Conservation (phyloP, 768 basidiomycete genomes). For the Rubroboletus satanas region DNA sequence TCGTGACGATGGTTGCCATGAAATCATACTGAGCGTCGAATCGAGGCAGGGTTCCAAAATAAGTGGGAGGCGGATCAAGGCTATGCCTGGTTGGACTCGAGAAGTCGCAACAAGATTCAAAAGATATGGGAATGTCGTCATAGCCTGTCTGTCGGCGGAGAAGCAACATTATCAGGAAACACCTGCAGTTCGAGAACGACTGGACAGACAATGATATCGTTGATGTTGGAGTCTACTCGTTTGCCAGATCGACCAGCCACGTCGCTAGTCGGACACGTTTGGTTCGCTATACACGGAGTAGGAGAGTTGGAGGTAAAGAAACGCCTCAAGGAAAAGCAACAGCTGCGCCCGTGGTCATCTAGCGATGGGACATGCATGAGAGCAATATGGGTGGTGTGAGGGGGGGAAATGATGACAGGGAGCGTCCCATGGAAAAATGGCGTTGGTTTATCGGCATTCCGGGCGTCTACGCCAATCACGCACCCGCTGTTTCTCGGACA, state of each 20-base stretch:
- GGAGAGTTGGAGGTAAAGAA: conserved; percentile 11
- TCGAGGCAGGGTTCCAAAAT: conserved; percentile 26
- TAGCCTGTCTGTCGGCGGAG: conserved; percentile 7
- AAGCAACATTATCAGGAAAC: background rate
- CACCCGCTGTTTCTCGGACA: conserved; percentile 13
- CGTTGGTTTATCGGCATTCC: conserved; percentile 34
- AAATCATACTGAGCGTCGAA: conserved; percentile 33
- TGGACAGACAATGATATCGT: conserved; percentile 9
- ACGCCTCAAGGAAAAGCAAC: conserved; percentile 22
- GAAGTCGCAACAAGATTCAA: conserved; percentile 44
- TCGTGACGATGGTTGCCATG: conserved; percentile 49
- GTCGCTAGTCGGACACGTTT: background rate
- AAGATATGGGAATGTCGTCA: conserved; percentile 28
- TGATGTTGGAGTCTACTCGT: background rate
- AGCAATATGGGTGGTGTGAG: background rate
- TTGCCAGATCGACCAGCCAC: conserved; percentile 2
- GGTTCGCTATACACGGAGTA: background rate
- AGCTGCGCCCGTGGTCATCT: conserved; percentile 20
- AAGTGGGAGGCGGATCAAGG: conserved; percentile 41
- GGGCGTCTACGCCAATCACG: conserved; percentile 16
- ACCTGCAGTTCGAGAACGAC: background rate
- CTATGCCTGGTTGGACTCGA: conserved; percentile 18
- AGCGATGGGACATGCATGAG: conserved; percentile 24
- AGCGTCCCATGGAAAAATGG: conserved; percentile 18
- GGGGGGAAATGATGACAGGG: conserved; percentile 2